Conservation (phyloP, 2,329 filamentous ascomycete genomes). For the Cercospora zeae-maydis region DNA sequence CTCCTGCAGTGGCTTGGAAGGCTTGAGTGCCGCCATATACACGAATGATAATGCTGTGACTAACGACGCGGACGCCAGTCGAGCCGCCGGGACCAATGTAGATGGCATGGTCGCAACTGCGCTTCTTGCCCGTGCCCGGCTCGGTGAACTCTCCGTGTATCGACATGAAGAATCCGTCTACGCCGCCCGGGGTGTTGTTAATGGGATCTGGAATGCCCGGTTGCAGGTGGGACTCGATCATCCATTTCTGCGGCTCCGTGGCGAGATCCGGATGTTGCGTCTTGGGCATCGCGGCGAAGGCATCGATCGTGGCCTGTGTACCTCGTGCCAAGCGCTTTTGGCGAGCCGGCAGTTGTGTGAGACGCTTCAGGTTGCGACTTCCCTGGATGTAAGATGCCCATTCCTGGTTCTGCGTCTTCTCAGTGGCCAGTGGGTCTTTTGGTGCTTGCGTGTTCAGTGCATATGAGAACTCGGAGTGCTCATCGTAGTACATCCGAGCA, state of each 20-base stretch:
- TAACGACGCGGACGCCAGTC: constrained; percentile 68
- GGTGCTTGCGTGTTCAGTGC: constrained; percentile 64
- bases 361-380: constrained; percentile 72
- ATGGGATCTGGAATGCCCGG: constrained; percentile 67
- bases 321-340: constrained; percentile 66
- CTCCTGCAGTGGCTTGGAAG: constrained; percentile 41
- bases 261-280: constrained; percentile 72
- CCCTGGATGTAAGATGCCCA: constrained; percentile 75
- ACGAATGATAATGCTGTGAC: constrained; percentile 72
- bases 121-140: constrained; percentile 54
- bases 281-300: constrained; percentile 67
- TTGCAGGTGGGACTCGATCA: constrained; percentile 76
- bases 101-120: constrained; percentile 80
- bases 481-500: constrained; percentile 68
- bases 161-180: constrained; percentile 72
- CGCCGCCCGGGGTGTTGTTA: constrained; percentile 60
- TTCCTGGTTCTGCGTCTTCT: constrained; percentile 47
- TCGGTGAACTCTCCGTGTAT: constrained; percentile 86
- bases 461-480: constrained; percentile 69
- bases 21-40: constrained; percentile 59
- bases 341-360: constrained; percentile 59
- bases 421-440: constrained; percentile 40
- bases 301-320: constrained; percentile 59
- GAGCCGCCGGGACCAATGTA: constrained; percentile 63
- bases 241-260: constrained; percentile 66